phyloP scores from a whole-genome alignment of 2,329 filamentous ascomycete genomes.

The Balansia obtecta region DNA sequence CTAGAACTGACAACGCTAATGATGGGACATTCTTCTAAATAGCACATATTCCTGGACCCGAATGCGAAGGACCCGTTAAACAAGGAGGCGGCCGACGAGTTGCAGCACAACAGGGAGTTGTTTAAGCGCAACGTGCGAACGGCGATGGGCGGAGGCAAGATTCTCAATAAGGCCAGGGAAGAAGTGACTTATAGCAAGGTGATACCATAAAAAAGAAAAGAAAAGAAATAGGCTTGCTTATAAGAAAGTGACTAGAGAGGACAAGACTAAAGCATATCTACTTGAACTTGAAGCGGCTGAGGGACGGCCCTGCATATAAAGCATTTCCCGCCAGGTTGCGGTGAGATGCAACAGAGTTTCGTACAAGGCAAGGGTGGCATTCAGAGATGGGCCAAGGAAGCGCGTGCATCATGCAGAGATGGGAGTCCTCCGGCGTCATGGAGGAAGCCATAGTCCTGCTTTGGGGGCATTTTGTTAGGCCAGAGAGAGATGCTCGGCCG shows the following conservation, averaged over 20 bases:
- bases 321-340: not conserved
- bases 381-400: not conserved
- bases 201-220: constrained; percentile 38
- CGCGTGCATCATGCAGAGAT: constrained; percentile 1
- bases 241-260: not conserved
- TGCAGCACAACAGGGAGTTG: constrained; percentile 70
- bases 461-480: too few species aligned
- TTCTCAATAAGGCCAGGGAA: constrained; percentile 32
- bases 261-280: not conserved
- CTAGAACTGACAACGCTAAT: constrained; percentile 10
- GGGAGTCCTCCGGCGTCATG: not conserved
- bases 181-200: constrained; percentile 69
- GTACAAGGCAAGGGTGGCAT: not conserved
- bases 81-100: constrained; percentile 91
- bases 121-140: constrained; percentile 86
- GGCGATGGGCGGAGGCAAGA: constrained; percentile 68
- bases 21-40: constrained; percentile 5
- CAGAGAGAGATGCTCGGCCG: not conserved
- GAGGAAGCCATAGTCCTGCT: not conserved
- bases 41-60: constrained; percentile 96
- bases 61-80: constrained; percentile 97
- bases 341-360: not conserved
- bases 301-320: not conserved
- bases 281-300: not conserved
- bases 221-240: not conserved